Conservation (phyloP, 345 rosid genomes). For the Angophora floribunda region DNA sequence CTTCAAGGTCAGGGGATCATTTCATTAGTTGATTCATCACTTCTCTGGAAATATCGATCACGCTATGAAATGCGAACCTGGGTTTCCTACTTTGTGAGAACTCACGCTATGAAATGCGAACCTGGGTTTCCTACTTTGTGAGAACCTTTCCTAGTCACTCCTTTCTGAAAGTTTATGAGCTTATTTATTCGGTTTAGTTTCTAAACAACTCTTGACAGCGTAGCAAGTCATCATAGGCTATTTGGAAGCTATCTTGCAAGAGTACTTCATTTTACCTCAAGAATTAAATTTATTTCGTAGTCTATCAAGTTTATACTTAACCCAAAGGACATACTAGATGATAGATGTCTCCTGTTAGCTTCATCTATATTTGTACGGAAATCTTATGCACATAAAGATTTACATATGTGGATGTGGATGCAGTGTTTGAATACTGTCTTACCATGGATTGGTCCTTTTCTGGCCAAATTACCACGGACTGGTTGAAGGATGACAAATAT, state of each 20-base stretch:
- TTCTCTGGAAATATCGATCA: background rate
- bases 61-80: background rate
- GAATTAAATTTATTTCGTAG: background rate
- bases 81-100: background rate
- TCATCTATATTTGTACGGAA: background rate
- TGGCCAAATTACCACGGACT: background rate
- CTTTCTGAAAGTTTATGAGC: background rate
- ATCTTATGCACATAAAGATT: background rate
- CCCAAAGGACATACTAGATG: background rate
- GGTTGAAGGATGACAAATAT: slow-evolving; percentile 48
- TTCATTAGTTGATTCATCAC: background rate
- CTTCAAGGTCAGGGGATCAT: background rate
- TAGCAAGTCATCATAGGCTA: background rate
- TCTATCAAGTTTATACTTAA: background rate
- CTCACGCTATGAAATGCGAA: background rate
- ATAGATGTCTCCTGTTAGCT: background rate
- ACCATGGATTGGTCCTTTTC: slow-evolving; percentile 18
- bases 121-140: too few relatives aligned
- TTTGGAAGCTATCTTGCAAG: background rate
- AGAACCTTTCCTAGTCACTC: background rate
- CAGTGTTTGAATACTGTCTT: slow-evolving; percentile 90
- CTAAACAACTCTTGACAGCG: background rate
- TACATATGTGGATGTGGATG: background rate
- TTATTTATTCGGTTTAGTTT: background rate
- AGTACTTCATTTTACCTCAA: background rate